Evolutionary conservation across 164 flowering plant species (phyloP), one percentile per base, ranked within the genome.

Genomic region (Kingdonia uniflora): DNA sequence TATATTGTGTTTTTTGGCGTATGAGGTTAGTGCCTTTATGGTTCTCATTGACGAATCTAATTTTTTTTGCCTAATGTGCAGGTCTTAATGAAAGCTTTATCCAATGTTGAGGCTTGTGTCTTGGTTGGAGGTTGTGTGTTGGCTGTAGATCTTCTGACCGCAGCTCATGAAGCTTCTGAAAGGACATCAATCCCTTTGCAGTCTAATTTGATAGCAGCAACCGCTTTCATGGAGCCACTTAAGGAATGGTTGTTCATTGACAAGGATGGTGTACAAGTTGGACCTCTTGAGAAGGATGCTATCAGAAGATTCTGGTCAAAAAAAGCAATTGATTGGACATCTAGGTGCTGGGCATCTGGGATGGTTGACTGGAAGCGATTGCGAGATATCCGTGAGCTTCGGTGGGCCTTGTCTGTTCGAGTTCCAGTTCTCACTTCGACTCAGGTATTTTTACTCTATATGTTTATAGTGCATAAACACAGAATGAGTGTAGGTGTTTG

Each of bases 101-200:
- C 89, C 57, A 94, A 94, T 70, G 80, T 88, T 6, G 99, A 86
- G 76, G 91, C 85, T 46, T 89, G 97, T 78, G 97, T 94, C 59
- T 72, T 82, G 77, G 99, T 94, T 65, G 99, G 99, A 51, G 99
- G 99, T 2, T 88, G 97, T 69, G 99, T 94, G 0, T 75, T 94
- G 52, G 87, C 99, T 56, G 99, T 89, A 57, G 99, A 94, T 81
- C 70, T 94, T 47, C 77, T 94, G 54, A 94, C 97, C 13, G 80
- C 65, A 19, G 89, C 79, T 59, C 99, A 94, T 74, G 99, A 82
- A 76, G 80, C 95, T 68, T 84, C 95, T 58, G 97, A 94, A 65
- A 80, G 97, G 71, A 88, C 95, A 5, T 74, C 97, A 52, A 94
- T 94, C 54, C 99, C 99, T 56, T 74, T 94, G 73, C 95, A 94